A percentile compares a stretch with the other conserved stretches of the same genome.
Evolutionary conservation across 306 rosid species (phyloP).

Genomic region (Quercus rubra): DNA sequence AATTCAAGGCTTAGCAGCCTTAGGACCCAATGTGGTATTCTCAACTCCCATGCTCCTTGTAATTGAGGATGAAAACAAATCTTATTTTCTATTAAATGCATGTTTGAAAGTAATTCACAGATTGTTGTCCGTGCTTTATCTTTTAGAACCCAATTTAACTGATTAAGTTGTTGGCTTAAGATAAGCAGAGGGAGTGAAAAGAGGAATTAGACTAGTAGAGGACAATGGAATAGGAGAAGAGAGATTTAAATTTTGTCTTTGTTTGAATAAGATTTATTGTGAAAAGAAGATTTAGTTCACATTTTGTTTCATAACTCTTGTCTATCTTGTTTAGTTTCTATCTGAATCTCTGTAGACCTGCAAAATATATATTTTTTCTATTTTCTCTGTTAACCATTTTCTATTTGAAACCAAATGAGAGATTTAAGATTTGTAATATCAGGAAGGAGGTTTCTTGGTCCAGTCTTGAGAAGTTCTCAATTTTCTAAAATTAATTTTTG

Average conservation of each 20-base stretch:
- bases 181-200: neutral
- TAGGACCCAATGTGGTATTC: slow-evolving; percentile 78
- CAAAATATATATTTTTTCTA: neutral
- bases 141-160: neutral
- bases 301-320: neutral
- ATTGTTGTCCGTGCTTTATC: slow-evolving; percentile 5
- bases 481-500: neutral
- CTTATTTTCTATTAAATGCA: slow-evolving; percentile 1
- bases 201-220: neutral
- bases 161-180: neutral
- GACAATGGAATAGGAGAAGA: neutral
- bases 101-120: neutral
- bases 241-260: neutral
- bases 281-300: neutral
- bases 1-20: slow-evolving; percentile 71
- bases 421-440: too few relatives aligned
- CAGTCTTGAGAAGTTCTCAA: too few relatives aligned
- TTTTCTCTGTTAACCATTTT: neutral
- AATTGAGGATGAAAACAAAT: neutral
- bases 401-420: neutral
- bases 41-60: slow-evolving; percentile 24
- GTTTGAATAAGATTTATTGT: neutral
- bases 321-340: neutral
- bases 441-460: too few relatives aligned
- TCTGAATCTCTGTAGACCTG: neutral